Evolutionary conservation across 2,329 filamentous ascomycete species (phyloP), one percentile per base, ranked within the genome.

Genomic region (Ascochyta pisi): DNA sequence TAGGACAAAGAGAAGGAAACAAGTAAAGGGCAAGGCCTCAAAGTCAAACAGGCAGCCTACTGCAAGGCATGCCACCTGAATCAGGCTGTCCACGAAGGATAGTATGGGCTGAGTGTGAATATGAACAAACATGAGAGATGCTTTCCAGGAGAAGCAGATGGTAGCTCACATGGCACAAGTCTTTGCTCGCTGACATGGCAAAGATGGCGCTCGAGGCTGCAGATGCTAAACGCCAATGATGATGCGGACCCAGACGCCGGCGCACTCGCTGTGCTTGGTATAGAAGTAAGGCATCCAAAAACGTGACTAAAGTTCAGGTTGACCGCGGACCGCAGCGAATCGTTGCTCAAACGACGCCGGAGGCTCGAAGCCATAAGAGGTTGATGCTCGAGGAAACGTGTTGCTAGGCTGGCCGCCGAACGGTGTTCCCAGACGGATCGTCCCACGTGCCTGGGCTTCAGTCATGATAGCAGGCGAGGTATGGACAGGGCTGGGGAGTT

Each of bases 341-440:
- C 73, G 74, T 59, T 77, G 70, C 60, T 77, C 75, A 40, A 77
- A 76, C 12, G 73, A 77, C 37, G 67, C 68, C 19, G 74, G 63
- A 34, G 66, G 64, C 57, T 77, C 74, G 37, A 77, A 76, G 44
- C 69, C 68, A 45, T 73, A 71, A 13, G 73, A 70, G 7, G 71
- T 68, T 24, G 71, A 75, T 54, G 75, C 75, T 46, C 80, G 76
- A 15, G 80, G 80, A 57, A 82, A 82, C 5, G 79, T 82, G 58
- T 80, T 80, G 47, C 65, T 72, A 6, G 77, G 66, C 24, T 73
- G 71, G 50, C 77, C 75, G 35, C 73, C 72, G 57, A 82, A 82
- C 1, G 80, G 80, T 38, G 80, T 82, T 7, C 79, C 79, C 2
- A 82, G 73, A 33, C 80, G 78, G 39, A 77, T 73, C 1, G 77